phyloP scores from a whole-genome alignment of 73 alveolate species.

The Symbiodinium pilosum region DNA sequence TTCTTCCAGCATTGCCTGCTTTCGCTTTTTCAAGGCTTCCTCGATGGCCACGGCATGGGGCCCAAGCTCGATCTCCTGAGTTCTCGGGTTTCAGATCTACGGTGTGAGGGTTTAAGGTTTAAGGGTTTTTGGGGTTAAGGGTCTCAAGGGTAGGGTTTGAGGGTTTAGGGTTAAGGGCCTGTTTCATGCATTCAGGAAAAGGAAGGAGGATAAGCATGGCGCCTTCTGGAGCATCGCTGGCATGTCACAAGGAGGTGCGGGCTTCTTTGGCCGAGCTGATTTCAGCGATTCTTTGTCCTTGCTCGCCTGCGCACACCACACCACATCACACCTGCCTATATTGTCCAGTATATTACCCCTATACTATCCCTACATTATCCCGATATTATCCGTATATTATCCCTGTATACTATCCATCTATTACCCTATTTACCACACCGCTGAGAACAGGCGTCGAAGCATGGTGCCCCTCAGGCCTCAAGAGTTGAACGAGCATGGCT shows the following conservation, averaged over 20 bases:
- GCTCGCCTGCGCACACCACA: constrained; percentile 8
- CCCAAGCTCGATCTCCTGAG: constrained; percentile 62
- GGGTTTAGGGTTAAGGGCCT: neutral
- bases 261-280: constrained; percentile 3
- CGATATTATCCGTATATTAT: no score
- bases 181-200: neutral
- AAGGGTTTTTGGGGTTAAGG: no score
- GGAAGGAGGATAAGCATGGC: neutral
- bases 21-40: constrained; percentile 44
- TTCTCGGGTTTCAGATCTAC: neutral
- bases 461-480: neutral
- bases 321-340: no score
- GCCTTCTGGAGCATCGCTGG: constrained; percentile 45
- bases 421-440: no score
- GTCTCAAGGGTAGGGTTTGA: no score
- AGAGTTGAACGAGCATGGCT: neutral
- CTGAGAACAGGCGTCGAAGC: no score
- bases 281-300: neutral
- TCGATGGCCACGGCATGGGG: constrained; percentile 52
- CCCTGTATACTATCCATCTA: no score
- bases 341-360: no score
- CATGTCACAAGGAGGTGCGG: constrained; percentile 53
- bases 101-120: no score
- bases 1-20: constrained; percentile 47
- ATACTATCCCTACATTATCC: no score